A percentile compares a stretch with the other conserved stretches of the same genome.
These are phyloP conservation scores for Kockiozyma suomiensis DNA, from an alignment of 805 yeast genomes.

Conservation along the genomic window DNA sequence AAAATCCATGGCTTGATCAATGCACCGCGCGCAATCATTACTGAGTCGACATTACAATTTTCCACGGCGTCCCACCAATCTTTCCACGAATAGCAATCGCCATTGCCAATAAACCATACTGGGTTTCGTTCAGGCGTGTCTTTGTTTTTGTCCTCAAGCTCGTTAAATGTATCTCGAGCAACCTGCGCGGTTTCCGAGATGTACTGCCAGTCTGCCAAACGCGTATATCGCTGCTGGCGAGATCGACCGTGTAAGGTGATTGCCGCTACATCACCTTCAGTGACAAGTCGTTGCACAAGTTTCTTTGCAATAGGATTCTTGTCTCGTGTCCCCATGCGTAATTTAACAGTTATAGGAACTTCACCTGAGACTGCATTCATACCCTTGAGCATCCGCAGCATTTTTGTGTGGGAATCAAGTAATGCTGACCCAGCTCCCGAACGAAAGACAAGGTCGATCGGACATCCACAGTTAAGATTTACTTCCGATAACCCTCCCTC, in stretches of 20 bases:
- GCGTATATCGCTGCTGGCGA: conserved; percentile 91
- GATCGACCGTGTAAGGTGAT: conserved; percentile 95
- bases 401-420: conserved; percentile 82
- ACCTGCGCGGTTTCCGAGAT: conserved; percentile 70
- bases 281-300: conserved; percentile 68
- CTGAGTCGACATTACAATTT: conserved; percentile 78
- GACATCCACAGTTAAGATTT: conserved; percentile 95
- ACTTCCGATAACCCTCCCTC: conserved; percentile 63
- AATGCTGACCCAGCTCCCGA: conserved; percentile 96
- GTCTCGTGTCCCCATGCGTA: conserved; percentile 89
- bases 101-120: conserved; percentile 89
- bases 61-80: conserved; percentile 81
- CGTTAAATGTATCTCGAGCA: conserved; percentile 55
- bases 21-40: conserved; percentile 98
- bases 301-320: conserved; percentile 83
- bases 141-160: conserved; percentile 10
- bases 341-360: conserved; percentile 86
- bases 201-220: conserved; percentile 91
- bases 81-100: conserved; percentile 82
- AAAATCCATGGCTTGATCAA: conserved; percentile 98
- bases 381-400: conserved; percentile 75
- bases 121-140: conserved; percentile 49
- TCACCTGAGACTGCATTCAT: conserved; percentile 91
- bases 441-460: conserved; percentile 89
- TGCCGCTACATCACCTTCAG: conserved; percentile 83